Percentiles rank a stretch among this genome's conserved stretches.
These are phyloP conservation scores for Geotrichum australiense DNA, from an alignment of 1,139 yeast genomes.

Conservation along the genomic window DNA sequence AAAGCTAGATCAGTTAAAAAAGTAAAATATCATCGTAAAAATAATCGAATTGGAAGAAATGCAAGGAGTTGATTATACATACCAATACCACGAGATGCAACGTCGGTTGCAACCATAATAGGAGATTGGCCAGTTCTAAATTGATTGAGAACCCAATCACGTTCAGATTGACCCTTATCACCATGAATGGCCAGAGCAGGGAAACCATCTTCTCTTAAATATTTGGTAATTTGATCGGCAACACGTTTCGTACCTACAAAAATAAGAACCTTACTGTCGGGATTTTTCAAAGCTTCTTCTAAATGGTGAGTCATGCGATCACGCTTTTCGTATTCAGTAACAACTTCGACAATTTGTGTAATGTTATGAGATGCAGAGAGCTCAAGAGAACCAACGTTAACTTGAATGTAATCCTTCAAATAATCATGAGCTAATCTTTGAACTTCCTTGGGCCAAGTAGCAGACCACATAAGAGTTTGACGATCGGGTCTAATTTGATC, in stretches of 20 bases:
- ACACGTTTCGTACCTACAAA: conserved; percentile 95
- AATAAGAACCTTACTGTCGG: conserved; percentile 69
- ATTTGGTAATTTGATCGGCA: conserved; percentile 91
- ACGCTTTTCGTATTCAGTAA: conserved; percentile 87
- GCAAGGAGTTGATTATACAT: no score
- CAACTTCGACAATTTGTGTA: conserved; percentile 87
- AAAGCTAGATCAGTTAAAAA: conserved; percentile 4
- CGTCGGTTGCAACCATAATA: conserved; percentile 98
- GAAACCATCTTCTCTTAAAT: conserved; percentile 95
- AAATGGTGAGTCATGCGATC: conserved; percentile 82
- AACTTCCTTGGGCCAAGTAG: conserved; percentile 99
- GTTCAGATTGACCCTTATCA: conserved; percentile 94
- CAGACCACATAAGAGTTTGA: conserved; percentile 99
- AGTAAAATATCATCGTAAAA: conserved; percentile 8
- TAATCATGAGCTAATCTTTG: conserved; percentile 88
- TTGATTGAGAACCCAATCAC: conserved; percentile 96
- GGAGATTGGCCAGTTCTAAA: conserved; percentile 90
- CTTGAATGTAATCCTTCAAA: conserved; percentile 89
- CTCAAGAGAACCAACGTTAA: conserved; percentile 91
- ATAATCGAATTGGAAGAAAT: conserved; percentile 2
- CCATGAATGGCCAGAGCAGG: conserved; percentile 99
- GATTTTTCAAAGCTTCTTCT: conserved; percentile 74
- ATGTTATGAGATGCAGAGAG: conserved; percentile 95
- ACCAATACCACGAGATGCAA: conserved; percentile 99
- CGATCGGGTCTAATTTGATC: conserved; percentile 96